phyloP scores from a whole-genome alignment of 106 monocot genomes.

The Acorus calamus region DNA sequence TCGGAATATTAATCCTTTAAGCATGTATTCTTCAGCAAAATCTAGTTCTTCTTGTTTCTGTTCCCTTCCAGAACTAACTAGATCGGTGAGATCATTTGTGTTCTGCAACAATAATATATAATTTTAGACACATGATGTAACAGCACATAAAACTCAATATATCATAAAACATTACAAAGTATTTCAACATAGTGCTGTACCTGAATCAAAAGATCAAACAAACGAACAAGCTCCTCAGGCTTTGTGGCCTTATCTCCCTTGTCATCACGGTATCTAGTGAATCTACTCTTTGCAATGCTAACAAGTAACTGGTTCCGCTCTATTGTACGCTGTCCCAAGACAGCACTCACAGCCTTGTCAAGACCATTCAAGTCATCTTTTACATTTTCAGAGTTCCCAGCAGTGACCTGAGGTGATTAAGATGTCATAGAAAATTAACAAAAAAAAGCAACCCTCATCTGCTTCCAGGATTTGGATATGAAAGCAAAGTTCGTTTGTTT shows the following conservation, averaged over 20 bases:
- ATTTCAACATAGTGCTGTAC: slow-evolving; percentile 15
- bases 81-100: slow-evolving; percentile 75
- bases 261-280: slow-evolving; percentile 59
- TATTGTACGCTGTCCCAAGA: slow-evolving; percentile 86
- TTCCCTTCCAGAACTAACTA: slow-evolving; percentile 93
- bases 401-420: slow-evolving; percentile 41
- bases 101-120: slow-evolving; percentile 43
- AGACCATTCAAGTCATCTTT: slow-evolving; percentile 97
- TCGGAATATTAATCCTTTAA: slow-evolving; percentile 63
- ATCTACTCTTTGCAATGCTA: slow-evolving; percentile 75
- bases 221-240: slow-evolving; percentile 95
- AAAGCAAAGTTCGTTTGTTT: too few relatives aligned
- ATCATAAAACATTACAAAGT: neutral
- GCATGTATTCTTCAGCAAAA: slow-evolving; percentile 62
- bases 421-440: slow-evolving; percentile 10
- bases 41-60: slow-evolving; percentile 64
- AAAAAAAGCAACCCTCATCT: neutral
- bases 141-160: neutral
- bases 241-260: slow-evolving; percentile 78
- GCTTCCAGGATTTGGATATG: too few relatives aligned
- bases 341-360: slow-evolving; percentile 95
- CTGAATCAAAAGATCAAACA: slow-evolving; percentile 96
- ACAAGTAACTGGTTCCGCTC: slow-evolving; percentile 84
- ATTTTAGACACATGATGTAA: neutral
- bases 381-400: slow-evolving; percentile 78